Evolutionary conservation across 345 rosid genomes (phyloP), one percentile per base, ranked within the genome.

Genomic region (Kernera saxatilis): DNA sequence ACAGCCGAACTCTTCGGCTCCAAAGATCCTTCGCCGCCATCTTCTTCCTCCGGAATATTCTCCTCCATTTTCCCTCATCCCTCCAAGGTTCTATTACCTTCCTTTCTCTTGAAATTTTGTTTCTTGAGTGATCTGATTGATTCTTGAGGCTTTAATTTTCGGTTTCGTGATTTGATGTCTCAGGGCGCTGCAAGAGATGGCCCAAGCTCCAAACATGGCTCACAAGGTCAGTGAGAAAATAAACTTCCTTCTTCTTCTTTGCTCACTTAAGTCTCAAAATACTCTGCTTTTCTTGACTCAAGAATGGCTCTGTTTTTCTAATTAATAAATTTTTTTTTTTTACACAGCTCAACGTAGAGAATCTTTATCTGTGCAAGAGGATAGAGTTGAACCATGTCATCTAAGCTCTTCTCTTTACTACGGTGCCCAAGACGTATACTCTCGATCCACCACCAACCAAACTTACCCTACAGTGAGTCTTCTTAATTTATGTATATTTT

Each of bases 321-420:
- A 62, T 29, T n/a, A 10, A 39, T 22, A 21, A n/a, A n/a, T n/a
- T n/a, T n/a, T 50, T 3, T 18, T 3, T 35, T 23, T 30, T 52
- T 30, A 66, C 54, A 74, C 72, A 88, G 96, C 68, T 56, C 74
- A 50, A 25, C 57, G 46, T 70, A 43, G 77, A 15, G 90, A 79
- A 67, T 77, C 64, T 52, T 82, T 73, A 21, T 78, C 18, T 33
- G 26, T 3, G 1, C 73, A 61, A 33, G 71, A 25, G 35, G 70
- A 69, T 50, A 61, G 58, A 44, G 74, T 37, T 52, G 78, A 75
- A 8, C 74, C 97, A 27, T 93, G 96, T 72, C 86, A 88, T 78
- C 81, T 93, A 71, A 91, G 96, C 77, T 93, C 98, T 73, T 89
- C 97, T 39, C 84, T 93, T 55, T 91, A 91, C 87, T 89, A 91